Evolutionary conservation across 257 asterid species (phyloP).

Genomic region (Solanum paucissectum): DNA sequence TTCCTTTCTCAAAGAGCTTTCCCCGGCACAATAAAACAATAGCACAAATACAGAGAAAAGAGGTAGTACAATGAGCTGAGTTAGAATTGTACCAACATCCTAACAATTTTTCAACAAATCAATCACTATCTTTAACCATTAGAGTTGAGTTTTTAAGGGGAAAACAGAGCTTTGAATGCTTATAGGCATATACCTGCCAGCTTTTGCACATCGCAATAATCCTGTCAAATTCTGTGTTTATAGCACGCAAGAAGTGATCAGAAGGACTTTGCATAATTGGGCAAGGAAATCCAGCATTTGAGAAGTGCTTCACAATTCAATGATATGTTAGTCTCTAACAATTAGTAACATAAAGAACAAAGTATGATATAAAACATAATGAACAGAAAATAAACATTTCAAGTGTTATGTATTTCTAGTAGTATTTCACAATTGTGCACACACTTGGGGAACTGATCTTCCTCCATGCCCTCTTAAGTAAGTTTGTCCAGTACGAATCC

Average conservation of each 20-base stretch:
- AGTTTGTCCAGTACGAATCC: not conserved
- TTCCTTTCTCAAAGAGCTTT: not conserved
- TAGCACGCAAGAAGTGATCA: conserved; percentile 96
- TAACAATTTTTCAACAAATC: not conserved
- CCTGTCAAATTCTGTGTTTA: conserved; percentile 93
- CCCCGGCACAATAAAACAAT: not conserved
- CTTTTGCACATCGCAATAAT: conserved; percentile 98
- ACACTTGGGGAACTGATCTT: not conserved
- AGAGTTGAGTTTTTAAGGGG: not conserved
- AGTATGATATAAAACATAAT: not conserved
- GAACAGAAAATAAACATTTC: not conserved
- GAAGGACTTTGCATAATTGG: conserved; percentile 99
- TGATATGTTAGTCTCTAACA: not conserved
- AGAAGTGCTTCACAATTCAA: conserved; percentile 65
- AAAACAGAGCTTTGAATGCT: not conserved
- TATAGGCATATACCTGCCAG: conserved; percentile 72
- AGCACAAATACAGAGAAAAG: not conserved
- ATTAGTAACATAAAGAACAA: not conserved
- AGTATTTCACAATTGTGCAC: not conserved
- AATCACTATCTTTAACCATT: not conserved
- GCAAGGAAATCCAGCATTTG: conserved; percentile 99
- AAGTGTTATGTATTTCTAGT: not conserved
- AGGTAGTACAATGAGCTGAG: not conserved
- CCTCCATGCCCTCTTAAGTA: not conserved
- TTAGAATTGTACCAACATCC: not conserved